Evolutionary conservation across 768 basidiomycete species (phyloP).

Genomic region (Boletus tylopilopsis): DNA sequence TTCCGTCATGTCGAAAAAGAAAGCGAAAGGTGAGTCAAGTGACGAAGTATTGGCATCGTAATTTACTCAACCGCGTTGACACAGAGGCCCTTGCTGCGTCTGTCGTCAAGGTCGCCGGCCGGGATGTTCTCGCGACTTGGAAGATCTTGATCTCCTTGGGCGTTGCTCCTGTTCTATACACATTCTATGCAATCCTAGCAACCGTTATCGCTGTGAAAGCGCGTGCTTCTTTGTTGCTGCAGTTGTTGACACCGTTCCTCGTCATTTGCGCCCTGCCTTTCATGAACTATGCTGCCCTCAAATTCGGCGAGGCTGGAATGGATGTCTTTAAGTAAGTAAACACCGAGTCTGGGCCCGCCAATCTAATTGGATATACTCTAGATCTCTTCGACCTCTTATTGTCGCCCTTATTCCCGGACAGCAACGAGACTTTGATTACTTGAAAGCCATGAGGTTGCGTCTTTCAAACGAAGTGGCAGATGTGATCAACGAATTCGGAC

Average conservation of each 20-base stretch:
- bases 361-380: constrained; percentile 30
- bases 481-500: constrained; percentile 85
- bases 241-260: constrained; percentile 72
- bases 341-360: neutral
- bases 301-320: constrained; percentile 97
- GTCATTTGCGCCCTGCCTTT: constrained; percentile 74
- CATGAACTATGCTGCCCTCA: constrained; percentile 89
- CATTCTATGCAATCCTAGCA: constrained; percentile 77
- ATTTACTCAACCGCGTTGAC: neutral
- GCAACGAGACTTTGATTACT: constrained; percentile 69
- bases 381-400: constrained; percentile 86
- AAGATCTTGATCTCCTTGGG: constrained; percentile 93
- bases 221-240: constrained; percentile 57
- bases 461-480: constrained; percentile 83
- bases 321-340: constrained; percentile 88
- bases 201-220: constrained; percentile 68
- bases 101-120: constrained; percentile 90
- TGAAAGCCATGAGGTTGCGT: constrained; percentile 68
- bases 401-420: constrained; percentile 88
- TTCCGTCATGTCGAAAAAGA: constrained; percentile 79
- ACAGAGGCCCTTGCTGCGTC: constrained; percentile 95
- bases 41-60: neutral
- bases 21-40: constrained; percentile 69
- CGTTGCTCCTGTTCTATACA: constrained; percentile 83
- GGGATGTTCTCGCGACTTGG: constrained; percentile 97